These are phyloP conservation scores for Durusdinium trenchii DNA, from an alignment of 73 alveolate species.

Conservation along the genomic window DNA sequence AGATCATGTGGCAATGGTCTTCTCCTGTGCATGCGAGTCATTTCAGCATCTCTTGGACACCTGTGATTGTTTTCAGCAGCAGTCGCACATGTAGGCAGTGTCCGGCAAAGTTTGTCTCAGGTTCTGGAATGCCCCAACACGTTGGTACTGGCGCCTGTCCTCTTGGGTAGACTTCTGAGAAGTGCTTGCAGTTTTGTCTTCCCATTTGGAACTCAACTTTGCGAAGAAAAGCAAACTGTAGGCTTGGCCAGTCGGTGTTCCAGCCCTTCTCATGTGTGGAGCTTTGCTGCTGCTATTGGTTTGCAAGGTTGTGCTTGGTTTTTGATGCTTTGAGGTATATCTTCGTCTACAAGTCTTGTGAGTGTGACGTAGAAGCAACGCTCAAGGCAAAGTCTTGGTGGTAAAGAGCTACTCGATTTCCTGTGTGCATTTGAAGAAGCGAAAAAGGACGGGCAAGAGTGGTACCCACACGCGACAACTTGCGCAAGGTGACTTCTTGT, in stretches of 20 bases:
- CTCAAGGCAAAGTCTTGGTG: slow-evolving; percentile 89
- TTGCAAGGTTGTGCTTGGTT: neutral
- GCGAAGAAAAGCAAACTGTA: neutral
- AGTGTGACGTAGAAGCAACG: slow-evolving; percentile 68
- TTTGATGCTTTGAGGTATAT: slow-evolving; percentile 22
- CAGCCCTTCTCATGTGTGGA: slow-evolving; percentile 86
- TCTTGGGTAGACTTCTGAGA: slow-evolving; percentile 32
- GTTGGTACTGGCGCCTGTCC: slow-evolving; percentile 95
- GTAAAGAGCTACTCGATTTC: neutral
- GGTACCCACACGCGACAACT: no score
- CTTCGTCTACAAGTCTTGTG: slow-evolving; percentile 94
- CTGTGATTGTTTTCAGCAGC: neutral
- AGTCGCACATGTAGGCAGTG: neutral
- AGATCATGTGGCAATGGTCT: slow-evolving; percentile 94
- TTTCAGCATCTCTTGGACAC: neutral
- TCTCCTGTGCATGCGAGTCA: neutral
- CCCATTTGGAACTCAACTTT: neutral
- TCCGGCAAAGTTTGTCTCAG: neutral
- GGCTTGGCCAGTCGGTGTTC: slow-evolving; percentile 88
- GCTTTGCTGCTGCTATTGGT: neutral
- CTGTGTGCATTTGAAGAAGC: neutral
- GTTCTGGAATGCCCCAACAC: slow-evolving; percentile 90
- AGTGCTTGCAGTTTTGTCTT: neutral
- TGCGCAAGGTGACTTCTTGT: neutral
- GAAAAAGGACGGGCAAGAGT: no score